phyloP scores from a whole-genome alignment of 176 grass and related monocot genomes.

The Oryza meyeriana region DNA sequence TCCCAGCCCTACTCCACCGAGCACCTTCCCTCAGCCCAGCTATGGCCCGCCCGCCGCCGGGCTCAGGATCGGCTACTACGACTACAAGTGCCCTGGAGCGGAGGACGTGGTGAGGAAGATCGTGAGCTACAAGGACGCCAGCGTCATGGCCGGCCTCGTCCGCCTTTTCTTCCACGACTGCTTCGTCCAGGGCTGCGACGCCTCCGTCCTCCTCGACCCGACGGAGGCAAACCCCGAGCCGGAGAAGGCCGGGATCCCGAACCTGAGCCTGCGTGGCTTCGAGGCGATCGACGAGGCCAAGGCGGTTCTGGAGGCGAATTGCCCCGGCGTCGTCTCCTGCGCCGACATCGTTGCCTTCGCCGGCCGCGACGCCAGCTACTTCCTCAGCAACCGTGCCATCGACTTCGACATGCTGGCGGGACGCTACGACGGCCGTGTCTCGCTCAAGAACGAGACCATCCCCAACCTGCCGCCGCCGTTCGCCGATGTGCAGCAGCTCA shows the following conservation, averaged over 20 bases:
- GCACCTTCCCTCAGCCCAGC: conserved; percentile 15
- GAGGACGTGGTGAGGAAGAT: conserved; percentile 11
- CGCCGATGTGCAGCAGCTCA: neutral
- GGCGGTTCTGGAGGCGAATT: neutral
- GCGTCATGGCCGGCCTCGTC: conserved; percentile 39
- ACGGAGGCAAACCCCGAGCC: neutral
- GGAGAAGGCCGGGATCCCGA: conserved; percentile 27
- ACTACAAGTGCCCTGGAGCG: conserved; percentile 23
- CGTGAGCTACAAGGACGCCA: conserved; percentile 14
- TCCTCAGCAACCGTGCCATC: conserved; percentile 23
- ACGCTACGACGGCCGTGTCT: conserved; percentile 34
- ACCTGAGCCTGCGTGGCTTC: conserved; percentile 34
- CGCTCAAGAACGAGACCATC: neutral
- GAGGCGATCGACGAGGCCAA: conserved; percentile 43
- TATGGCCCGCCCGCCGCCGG: neutral
- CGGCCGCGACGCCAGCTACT: conserved; percentile 28
- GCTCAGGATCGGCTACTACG: conserved; percentile 36
- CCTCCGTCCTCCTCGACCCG: conserved; percentile 43
- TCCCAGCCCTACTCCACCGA: neutral
- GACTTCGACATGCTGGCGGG: conserved; percentile 27
- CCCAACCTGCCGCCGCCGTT: neutral
- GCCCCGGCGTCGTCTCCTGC: conserved; percentile 27
- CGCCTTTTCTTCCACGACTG: conserved; percentile 64
- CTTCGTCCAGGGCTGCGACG: conserved; percentile 56
- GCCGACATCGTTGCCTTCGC: conserved; percentile 51